Conservation (phyloP, 225 moss, liverwort and hornwort genomes). For the Pseudisothecium myosuroides region DNA sequence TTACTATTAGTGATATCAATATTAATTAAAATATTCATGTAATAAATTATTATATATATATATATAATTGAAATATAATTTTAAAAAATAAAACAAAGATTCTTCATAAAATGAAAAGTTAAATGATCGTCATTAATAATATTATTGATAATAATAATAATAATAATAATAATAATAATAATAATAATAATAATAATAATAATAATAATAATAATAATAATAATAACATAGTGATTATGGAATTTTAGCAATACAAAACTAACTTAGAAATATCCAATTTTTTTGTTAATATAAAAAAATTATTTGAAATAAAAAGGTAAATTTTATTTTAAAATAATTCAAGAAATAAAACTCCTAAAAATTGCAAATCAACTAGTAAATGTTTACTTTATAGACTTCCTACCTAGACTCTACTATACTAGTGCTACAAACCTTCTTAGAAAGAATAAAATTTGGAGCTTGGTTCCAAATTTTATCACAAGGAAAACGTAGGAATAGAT, state of each 20-base stretch:
- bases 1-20: neutral
- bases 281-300: neutral
- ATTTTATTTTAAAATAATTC: neutral
- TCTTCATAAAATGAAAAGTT: too few species aligned
- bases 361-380: neutral
- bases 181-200: too few species aligned
- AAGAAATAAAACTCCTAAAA: too few species aligned
- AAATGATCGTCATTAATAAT: too few species aligned
- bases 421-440: too few species aligned
- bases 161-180: too few species aligned
- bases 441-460: neutral
- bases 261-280: neutral
- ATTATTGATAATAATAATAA: too few species aligned
- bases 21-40: neutral
- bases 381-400: neutral
- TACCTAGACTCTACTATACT: accelerated
- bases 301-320: neutral
- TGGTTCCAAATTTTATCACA: too few species aligned
- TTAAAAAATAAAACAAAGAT: too few species aligned
- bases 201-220: neutral
- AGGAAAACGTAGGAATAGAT: neutral
- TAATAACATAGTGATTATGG: neutral
- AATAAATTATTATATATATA: neutral
- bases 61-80: too few species aligned
- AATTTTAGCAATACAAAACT: neutral